Evolutionary conservation across 306 rosid species (phyloP).

Genomic region (Senna tora): DNA sequence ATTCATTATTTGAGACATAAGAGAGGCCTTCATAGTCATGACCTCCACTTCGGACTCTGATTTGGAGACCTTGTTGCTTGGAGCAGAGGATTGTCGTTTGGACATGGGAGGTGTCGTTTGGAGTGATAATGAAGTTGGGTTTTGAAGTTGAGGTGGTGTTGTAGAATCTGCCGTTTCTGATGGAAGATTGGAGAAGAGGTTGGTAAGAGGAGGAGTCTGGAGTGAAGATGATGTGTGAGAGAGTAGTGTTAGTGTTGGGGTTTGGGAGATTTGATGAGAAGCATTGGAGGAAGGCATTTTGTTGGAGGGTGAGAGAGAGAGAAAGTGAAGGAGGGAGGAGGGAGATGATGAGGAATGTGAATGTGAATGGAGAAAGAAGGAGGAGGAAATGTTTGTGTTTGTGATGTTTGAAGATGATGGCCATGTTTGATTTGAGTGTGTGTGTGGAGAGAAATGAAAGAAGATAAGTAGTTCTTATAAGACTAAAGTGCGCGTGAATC

Average conservation of each 20-base stretch:
- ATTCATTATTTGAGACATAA: conserved; percentile 16
- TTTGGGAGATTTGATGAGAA: background rate
- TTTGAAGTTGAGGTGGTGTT: conserved; percentile 41
- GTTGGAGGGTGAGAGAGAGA: background rate
- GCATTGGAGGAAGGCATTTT: background rate
- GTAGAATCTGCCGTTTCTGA: conserved; percentile 48
- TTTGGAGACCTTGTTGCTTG: background rate
- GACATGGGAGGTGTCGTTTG: conserved; percentile 36
- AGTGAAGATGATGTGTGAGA: conserved; percentile 19
- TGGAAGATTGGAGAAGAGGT: conserved; percentile 41
- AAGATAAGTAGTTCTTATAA: too few relatives aligned
- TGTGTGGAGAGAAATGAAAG: background rate
- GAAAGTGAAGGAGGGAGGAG: background rate
- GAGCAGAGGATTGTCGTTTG: conserved; percentile 37
- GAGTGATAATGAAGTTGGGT: conserved; percentile 53
- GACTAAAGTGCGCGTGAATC: too few relatives aligned
- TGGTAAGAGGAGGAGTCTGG: conserved; percentile 36
- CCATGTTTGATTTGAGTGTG: background rate
- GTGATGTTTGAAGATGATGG: background rate
- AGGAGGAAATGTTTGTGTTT: background rate
- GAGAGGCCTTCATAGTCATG: conserved; percentile 50
- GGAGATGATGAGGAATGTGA: background rate
- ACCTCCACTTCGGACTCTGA: conserved; percentile 42
- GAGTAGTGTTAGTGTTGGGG: too few relatives aligned
- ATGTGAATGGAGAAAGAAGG: background rate